Evolutionary conservation across 352 stramenopile genomes (phyloP), one percentile per base, ranked within the genome.

Genomic region (Phytophthora meadii): DNA sequence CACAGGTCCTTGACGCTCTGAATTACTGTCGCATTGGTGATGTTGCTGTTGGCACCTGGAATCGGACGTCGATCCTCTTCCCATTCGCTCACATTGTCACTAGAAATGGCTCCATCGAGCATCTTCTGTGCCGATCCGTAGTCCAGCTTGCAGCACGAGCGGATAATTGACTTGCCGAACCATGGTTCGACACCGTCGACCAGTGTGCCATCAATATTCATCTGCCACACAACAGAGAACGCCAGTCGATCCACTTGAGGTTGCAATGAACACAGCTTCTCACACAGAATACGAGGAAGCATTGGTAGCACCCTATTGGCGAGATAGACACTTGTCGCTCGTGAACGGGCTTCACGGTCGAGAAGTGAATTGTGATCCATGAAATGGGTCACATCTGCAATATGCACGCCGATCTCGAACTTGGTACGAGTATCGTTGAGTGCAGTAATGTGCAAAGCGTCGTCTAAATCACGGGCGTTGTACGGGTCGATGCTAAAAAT

Each of bases 401-500:
- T 99, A 70, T 99, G 98, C 11, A 99, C 97, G 25, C 97, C 97
- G 6, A 99, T 78, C 49, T 97, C 87, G 60, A 94, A 94, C 40
- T 74, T 85, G 24, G 81, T 87, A 6, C 76, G 73, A 17, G 67
- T 74, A 9, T 81, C 71, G 24, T 91, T 61, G 2, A 97, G 62
- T 8, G 76, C 72, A 19, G 79, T 82, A 58, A 99, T 93, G 66
- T 98, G 94, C 44, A 99, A 71, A 22, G 97, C 97, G 73, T 99
- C 97, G 59, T 99, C 97, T 41, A 99, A 77, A 88, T 99, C 97
- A 22, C 93, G 94, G 3, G 97, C 96, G 10, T 95, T 98, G 45
- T 96, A 97, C 17, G 97, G 97, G 79, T 99, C 97, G 44, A 99
- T 99, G 6, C 95, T 99, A 67, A 99, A 99, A 54, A 99, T 98